Evolutionary conservation across 169 alveolate species (phyloP), one percentile per base, ranked within the genome.

Genomic region (Toxoplasma gondii): DNA sequence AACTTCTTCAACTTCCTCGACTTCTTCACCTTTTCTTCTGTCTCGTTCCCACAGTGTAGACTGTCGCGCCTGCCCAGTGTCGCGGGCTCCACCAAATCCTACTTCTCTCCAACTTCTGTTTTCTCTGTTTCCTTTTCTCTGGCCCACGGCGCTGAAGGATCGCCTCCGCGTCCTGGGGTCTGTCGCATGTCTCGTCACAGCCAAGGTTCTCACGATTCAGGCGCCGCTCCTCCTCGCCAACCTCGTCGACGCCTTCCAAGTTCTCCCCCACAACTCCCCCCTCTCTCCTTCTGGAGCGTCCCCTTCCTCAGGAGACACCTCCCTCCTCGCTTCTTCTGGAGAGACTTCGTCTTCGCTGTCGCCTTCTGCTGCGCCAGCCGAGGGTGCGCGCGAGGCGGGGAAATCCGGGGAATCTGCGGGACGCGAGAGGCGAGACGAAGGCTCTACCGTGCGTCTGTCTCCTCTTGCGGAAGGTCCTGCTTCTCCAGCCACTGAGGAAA

Each of bases 201-300:
- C 97, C n/a, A 96, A 96, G 88, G 39, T 95, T 39, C 95, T 94
- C 19, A 96, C 97, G 64, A 94, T 95, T 43, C 97, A 95, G 81
- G 97, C 96, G 36, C 97, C 97, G 0, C 81, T 96, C 34, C 91
- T 95, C 67, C 94, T 96, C 81, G 95, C 96, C 80, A 78, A 74
- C 45, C 91, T 96, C 36, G 94, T 96, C 44, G 96, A 96, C 81
- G 80, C 38, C 92, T 90, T 95, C 82, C 90, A 82, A 49, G 67
- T 31, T 38, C 64, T 36, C 0, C 90, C 67, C 38, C 31, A 41
- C 39, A 41, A 64, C 34, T 64, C 90, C 41, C 19, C n/a, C 39
- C 41, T 31, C 67, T 7, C 67, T 38, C 27, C 54, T 31, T 16
- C 58, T 39, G 43, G 54, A 36, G 27, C 82, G 43, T 7, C 34